Base-by-base conservation (phyloP, 352 stramenopile genomes). In the Pythium phragmitis region DNA sequence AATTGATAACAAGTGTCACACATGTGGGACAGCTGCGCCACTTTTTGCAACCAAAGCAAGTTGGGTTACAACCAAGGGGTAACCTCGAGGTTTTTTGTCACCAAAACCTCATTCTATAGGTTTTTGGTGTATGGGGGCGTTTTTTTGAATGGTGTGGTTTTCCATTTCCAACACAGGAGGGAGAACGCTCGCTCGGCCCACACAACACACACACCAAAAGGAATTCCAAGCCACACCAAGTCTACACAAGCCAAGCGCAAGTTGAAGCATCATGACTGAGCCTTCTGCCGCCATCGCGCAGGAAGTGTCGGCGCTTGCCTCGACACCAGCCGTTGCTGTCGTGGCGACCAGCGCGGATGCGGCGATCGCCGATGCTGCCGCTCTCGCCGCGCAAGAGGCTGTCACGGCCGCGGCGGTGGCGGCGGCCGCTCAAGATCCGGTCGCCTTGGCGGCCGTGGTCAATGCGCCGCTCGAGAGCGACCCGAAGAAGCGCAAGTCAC, bases 131-230 rank as follows among this genome's bases (percentile, higher is more conserved):
- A 21, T 12, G 11, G 0, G 3, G 30, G 21, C 21, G 21, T 21
- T 21, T 16, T 13, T 63, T 72, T 65, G 65, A 72, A 63, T 68
- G 66, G 66, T 65, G 56, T 69, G 60, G 66, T 68, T 45, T n/a
- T 41, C 39, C 16, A 45, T 14, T 12, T 57, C 59, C 53, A 50
- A 9, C 33, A 9, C 5, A 42, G 7, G 42, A 64, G n/a, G 60
- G 48, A 37, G 12, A 16, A 14, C 16, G 14, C 30, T 21, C 21
- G 21, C 21, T 21, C 21, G 16, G 19, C 57, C 4, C 65, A 71
- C 65, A 71, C 65, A 57, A 71, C 53, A 45, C 66, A 49, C 66
- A 73, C 60, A 73, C 66, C 48, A 67, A 62, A 63, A n/a, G 39
- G 17, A 56, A 28, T 41, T n/a, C 59, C 28, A 62, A 57, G 51